Conservation (phyloP, 2,329 filamentous ascomycete species). For the Pestalotiopsis sp. region DNA sequence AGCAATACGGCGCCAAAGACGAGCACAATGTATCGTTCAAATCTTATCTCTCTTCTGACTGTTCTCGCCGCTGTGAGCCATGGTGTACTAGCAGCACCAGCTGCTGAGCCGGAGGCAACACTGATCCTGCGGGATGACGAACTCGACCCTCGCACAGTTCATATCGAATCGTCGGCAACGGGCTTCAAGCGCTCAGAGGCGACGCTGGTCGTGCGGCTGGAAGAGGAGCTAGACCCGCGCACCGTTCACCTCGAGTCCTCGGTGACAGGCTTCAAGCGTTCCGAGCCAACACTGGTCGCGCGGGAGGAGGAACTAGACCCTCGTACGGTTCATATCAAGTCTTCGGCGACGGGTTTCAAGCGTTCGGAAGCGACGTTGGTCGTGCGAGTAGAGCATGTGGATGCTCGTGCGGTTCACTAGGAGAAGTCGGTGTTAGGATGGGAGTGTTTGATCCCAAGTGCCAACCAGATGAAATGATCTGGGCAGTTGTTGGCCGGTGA, state of each 20-base stretch:
- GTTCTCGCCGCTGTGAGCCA: background rate
- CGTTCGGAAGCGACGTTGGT: background rate
- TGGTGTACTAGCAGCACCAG: background rate
- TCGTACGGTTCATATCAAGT: background rate
- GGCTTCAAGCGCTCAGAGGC: background rate
- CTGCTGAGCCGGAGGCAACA: background rate
- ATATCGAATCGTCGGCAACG: background rate
- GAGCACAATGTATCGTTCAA: background rate
- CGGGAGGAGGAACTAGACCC: background rate
- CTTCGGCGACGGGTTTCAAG: background rate
- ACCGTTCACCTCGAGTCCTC: background rate
- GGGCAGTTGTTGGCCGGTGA: too few species aligned
- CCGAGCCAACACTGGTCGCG: background rate
- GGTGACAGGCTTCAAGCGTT: constrained; percentile 1
- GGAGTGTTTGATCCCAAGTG: background rate
- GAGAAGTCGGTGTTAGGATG: background rate
- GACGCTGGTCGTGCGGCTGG: background rate
- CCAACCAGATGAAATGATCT: too few species aligned
- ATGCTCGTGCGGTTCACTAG: background rate
- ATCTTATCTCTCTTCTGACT: background rate
- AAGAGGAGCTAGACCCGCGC: background rate
- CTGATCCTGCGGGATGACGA: background rate
- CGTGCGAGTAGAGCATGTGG: background rate
- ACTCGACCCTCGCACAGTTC: background rate
- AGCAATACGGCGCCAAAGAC: background rate